These are phyloP conservation scores for Brassica carinata DNA, from an alignment of 345 rosid genomes.

Conservation along the genomic window DNA sequence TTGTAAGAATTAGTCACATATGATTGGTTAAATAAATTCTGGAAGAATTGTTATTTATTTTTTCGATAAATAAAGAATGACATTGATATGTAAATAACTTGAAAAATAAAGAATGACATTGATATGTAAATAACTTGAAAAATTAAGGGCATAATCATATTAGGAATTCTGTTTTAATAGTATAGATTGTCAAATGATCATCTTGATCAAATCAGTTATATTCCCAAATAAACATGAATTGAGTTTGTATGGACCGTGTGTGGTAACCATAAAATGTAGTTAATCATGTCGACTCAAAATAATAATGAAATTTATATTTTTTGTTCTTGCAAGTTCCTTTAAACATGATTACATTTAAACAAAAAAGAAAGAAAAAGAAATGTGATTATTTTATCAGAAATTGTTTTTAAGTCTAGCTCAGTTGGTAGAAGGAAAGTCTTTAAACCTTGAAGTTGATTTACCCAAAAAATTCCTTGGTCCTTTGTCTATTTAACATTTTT, in stretches of 20 bases:
- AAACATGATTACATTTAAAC: background rate
- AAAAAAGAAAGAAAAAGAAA: background rate
- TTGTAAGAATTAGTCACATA: no score
- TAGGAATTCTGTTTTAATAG: no score
- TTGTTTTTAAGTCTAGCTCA: background rate
- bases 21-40: no score
- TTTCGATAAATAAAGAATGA: no score
- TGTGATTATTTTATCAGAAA: background rate
- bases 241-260: background rate
- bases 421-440: background rate
- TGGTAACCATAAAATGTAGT: background rate
- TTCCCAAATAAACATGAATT: background rate
- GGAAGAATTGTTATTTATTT: no score
- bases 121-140: no score
- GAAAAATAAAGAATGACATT: no score
- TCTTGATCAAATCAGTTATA: background rate
- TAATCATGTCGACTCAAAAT: background rate
- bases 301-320: background rate
- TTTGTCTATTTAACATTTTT: no score
- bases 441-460: background rate
- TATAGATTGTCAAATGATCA: background rate
- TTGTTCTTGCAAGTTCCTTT: background rate
- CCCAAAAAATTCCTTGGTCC: background rate
- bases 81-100: no score
- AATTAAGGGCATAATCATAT: no score